A percentile compares a stretch with the other conserved stretches of the same genome.
Conservation (phyloP, 805 yeast genomes). For the Hemisphaericaspora nanyangensis region DNA sequence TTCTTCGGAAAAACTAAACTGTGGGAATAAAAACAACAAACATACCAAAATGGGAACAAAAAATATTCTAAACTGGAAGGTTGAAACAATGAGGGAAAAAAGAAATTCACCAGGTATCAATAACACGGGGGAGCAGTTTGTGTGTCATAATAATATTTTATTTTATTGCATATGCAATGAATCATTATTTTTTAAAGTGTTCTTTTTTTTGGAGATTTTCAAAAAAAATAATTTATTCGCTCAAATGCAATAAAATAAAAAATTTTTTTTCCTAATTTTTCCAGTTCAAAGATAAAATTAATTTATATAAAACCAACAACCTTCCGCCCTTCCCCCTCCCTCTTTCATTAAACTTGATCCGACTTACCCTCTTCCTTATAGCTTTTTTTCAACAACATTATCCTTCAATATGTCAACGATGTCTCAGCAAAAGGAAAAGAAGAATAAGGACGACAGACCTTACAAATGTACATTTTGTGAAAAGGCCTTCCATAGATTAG, state of each 20-base stretch:
- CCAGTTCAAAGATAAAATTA: neutral
- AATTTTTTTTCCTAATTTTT: neutral
- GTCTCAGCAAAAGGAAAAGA: conserved; percentile 11
- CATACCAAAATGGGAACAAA: neutral
- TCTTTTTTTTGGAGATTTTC: no score
- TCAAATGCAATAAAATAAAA: neutral
- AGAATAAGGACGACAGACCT: conserved; percentile 49
- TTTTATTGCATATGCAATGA: no score
- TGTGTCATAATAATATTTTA: neutral
- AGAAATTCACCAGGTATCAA: neutral
- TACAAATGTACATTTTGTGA: conserved; percentile 82
- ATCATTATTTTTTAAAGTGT: no score
- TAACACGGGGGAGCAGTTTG: conserved; percentile 1
- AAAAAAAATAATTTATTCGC: neutral
- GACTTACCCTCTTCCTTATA: neutral
- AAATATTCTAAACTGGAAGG: conserved; percentile 1
- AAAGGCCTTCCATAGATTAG: conserved; percentile 82
- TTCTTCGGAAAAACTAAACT: conserved; percentile 1
- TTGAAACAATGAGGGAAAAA: neutral
- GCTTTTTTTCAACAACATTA: neutral
- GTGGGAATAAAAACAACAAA: neutral
- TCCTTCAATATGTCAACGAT: neutral
- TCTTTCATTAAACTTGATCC: neutral
- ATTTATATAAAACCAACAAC: neutral
- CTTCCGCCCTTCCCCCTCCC: neutral